Percentiles rank a stretch among this genome's conserved stretches.
These are phyloP conservation scores for Malbranchea cinnamomea DNA, from an alignment of 2,329 filamentous ascomycete genomes.

Conservation along the genomic window DNA sequence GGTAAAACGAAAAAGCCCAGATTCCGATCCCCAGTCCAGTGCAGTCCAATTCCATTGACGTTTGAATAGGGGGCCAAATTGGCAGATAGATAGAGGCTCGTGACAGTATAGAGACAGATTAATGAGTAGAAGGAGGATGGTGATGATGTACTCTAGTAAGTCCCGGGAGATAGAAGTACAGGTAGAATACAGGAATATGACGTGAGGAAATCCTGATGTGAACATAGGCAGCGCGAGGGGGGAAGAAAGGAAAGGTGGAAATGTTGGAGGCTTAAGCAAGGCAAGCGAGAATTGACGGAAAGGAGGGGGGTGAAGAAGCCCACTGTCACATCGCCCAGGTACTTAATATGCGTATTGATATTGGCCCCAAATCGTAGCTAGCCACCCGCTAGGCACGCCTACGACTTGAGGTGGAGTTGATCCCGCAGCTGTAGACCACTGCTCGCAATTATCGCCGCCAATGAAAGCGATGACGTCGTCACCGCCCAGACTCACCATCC, in stretches of 20 bases:
- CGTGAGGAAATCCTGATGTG: not conserved
- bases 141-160: too few relatives aligned
- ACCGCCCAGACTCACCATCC: constrained; percentile 8
- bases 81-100: too few relatives aligned
- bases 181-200: not conserved
- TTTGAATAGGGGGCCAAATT: too few relatives aligned
- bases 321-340: not conserved
- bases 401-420: not conserved
- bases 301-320: too few relatives aligned
- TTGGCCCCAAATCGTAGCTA: constrained; percentile 8
- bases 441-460: constrained; percentile 9
- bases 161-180: not conserved
- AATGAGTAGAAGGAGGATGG: too few relatives aligned
- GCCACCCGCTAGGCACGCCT: constrained; percentile 6
- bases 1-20: not conserved
- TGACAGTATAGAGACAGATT: too few relatives aligned
- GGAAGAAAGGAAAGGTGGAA: too few relatives aligned
- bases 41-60: too few relatives aligned
- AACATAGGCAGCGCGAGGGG: too few relatives aligned
- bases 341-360: not conserved
- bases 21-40: too few relatives aligned
- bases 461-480: constrained; percentile 11
- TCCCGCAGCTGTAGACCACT: constrained; percentile 6
- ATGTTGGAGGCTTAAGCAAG: too few relatives aligned
- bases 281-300: too few relatives aligned